phyloP scores from a whole-genome alignment of 2,329 filamentous ascomycete species.

The Lecanoromycetidae sp. region DNA sequence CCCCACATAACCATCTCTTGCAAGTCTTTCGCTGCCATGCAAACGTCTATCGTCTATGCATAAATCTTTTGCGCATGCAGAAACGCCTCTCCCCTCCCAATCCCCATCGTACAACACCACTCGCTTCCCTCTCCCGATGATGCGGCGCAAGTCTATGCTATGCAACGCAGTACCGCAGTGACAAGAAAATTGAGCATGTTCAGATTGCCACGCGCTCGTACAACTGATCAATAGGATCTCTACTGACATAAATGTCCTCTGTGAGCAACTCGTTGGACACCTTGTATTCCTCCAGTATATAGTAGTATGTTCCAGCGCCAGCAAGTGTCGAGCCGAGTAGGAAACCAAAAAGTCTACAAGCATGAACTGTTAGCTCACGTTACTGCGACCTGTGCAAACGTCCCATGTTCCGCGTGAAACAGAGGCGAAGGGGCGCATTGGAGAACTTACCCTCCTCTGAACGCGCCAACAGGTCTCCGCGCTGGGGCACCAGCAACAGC shows the following conservation, averaged over 20 bases:
- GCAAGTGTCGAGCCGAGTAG: slow-evolving; percentile 71
- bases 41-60: neutral
- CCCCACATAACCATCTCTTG: neutral
- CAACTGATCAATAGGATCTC: slow-evolving; percentile 12
- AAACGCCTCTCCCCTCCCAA: neutral
- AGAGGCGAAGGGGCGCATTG: neutral
- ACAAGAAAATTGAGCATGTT: neutral
- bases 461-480: slow-evolving; percentile 58
- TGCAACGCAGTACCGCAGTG: neutral
- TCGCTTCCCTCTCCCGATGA: neutral
- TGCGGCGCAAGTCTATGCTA: neutral
- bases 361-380: neutral
- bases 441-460: slow-evolving; percentile 53
- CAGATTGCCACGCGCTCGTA: slow-evolving; percentile 15
- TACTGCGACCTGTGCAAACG: too few species aligned
- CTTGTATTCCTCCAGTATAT: slow-evolving; percentile 87
- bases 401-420: neutral
- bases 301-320: slow-evolving; percentile 76
- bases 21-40: neutral
- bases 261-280: slow-evolving; percentile 84
- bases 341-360: slow-evolving; percentile 71
- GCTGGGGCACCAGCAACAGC: slow-evolving; percentile 36
- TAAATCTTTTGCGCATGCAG: neutral
- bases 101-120: neutral
- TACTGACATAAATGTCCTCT: slow-evolving; percentile 88